These are phyloP conservation scores for Aspergillus sp. DNA, from an alignment of 2,329 filamentous ascomycete species.

Conservation along the genomic window DNA sequence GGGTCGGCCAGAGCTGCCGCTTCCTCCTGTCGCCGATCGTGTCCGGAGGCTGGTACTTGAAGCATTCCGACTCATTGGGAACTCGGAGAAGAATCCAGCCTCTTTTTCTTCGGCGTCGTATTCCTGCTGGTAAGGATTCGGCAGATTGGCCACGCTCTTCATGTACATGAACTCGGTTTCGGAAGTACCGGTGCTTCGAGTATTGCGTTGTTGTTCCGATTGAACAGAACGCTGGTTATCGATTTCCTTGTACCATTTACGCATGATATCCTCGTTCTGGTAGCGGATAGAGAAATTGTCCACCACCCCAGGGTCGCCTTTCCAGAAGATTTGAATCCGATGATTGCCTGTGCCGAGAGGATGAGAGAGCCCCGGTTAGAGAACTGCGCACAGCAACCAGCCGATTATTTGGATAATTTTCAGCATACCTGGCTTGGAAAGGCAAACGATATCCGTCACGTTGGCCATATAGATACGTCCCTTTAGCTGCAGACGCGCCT, in stretches of 20 bases:
- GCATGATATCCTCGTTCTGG: slow-evolving; percentile 82
- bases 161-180: slow-evolving; percentile 75
- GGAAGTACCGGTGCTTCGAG: slow-evolving; percentile 44
- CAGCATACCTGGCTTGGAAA: slow-evolving; percentile 70
- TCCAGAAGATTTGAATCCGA: slow-evolving; percentile 97
- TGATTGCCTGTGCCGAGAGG: slow-evolving; percentile 60
- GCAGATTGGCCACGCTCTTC: slow-evolving; percentile 56
- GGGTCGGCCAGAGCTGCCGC: slow-evolving; percentile 46
- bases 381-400: not conserved
- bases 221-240: slow-evolving; percentile 61
- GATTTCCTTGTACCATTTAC: slow-evolving; percentile 78
- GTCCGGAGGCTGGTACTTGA: slow-evolving; percentile 68
- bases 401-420: no score
- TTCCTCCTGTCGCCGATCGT: slow-evolving; percentile 63
- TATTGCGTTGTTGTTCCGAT: slow-evolving; percentile 44
- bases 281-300: slow-evolving; percentile 97
- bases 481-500: slow-evolving; percentile 75
- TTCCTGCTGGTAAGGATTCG: slow-evolving; percentile 70
- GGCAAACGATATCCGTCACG: slow-evolving; percentile 84
- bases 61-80: slow-evolving; percentile 55
- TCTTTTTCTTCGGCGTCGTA: slow-evolving; percentile 48
- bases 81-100: slow-evolving; percentile 38
- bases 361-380: not conserved
- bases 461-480: slow-evolving; percentile 99
- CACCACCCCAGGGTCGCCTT: slow-evolving; percentile 87